Evolutionary conservation across 768 basidiomycete genomes (phyloP).

Genomic region (Phanerodontia chrysosporium): DNA sequence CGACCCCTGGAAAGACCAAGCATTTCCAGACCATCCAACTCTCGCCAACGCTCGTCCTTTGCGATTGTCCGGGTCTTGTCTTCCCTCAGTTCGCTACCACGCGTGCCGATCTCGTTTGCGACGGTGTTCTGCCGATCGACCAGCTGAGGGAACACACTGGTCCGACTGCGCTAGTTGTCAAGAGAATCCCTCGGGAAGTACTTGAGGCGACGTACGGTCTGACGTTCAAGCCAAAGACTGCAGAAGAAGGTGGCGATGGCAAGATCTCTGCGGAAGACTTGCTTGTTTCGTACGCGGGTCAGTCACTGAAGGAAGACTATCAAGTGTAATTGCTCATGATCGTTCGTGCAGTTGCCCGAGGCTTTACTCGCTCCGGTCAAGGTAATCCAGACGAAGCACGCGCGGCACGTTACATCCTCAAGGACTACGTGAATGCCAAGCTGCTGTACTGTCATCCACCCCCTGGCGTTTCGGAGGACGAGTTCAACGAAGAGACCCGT

Average conservation of each 20-base stretch:
- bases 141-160: slow-evolving; percentile 93
- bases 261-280: slow-evolving; percentile 73
- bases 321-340: slow-evolving; percentile 11
- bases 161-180: slow-evolving; percentile 71
- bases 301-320: slow-evolving; percentile 30
- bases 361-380: slow-evolving; percentile 89
- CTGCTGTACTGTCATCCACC: slow-evolving; percentile 88
- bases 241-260: slow-evolving; percentile 86
- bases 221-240: slow-evolving; percentile 52
- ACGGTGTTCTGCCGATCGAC: slow-evolving; percentile 96
- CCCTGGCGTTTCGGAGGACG: slow-evolving; percentile 58
- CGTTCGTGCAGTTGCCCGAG: slow-evolving; percentile 69
- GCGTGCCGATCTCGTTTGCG: slow-evolving; percentile 92
- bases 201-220: slow-evolving; percentile 92
- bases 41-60: slow-evolving; percentile 81
- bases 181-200: slow-evolving; percentile 75
- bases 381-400: slow-evolving; percentile 97
- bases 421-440: slow-evolving; percentile 96
- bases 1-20: slow-evolving; percentile 97
- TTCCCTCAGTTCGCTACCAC: slow-evolving; percentile 98
- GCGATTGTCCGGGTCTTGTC: slow-evolving; percentile 97
- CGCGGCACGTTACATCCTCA: slow-evolving; percentile 86
- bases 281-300: slow-evolving; percentile 88
- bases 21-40: slow-evolving; percentile 98
- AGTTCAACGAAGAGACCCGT: slow-evolving; percentile 74